These are phyloP conservation scores for Datisca glomerata DNA, from an alignment of 306 rosid species.

Conservation along the genomic window DNA sequence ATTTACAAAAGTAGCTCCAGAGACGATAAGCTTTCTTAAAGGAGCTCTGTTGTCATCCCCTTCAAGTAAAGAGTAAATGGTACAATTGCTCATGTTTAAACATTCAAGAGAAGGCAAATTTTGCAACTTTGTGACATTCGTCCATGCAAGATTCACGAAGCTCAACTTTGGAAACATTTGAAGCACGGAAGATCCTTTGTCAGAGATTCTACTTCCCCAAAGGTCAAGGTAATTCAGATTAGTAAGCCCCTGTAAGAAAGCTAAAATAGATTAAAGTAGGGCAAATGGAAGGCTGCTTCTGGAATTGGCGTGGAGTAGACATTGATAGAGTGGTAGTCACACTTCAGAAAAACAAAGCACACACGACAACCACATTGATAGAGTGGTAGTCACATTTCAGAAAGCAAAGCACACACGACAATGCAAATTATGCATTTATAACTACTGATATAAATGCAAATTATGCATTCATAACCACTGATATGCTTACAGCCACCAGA, in stretches of 20 bases:
- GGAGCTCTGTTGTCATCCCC: conserved; percentile 40
- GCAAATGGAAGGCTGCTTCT: conserved; percentile 1
- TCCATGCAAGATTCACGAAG: conserved; percentile 78
- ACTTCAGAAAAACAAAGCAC: no score
- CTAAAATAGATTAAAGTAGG: conserved; percentile 22
- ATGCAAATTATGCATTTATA: no score
- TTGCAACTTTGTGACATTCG: conserved; percentile 62
- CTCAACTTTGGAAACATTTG: conserved; percentile 50
- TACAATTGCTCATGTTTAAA: conserved; percentile 78
- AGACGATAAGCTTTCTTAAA: conserved; percentile 42
- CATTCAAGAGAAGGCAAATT: conserved; percentile 41
- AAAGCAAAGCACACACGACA: no score
- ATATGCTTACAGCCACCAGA: not conserved
- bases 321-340: no score
- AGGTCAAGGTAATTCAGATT: conserved; percentile 65
- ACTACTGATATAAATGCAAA: not conserved
- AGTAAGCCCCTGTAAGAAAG: conserved; percentile 22
- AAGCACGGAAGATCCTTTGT: conserved; percentile 53
- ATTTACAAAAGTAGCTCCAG: conserved; percentile 50
- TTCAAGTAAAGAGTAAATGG: conserved; percentile 45
- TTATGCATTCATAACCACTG: not conserved
- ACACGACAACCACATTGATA: no score
- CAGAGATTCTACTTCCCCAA: conserved; percentile 85
- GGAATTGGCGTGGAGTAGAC: no score
- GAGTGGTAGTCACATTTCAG: no score